Percentiles rank a stretch among this genome's conserved stretches.
phyloP scores from a whole-genome alignment of 352 stramenopile species.

The Phytophthora uliginosa region DNA sequence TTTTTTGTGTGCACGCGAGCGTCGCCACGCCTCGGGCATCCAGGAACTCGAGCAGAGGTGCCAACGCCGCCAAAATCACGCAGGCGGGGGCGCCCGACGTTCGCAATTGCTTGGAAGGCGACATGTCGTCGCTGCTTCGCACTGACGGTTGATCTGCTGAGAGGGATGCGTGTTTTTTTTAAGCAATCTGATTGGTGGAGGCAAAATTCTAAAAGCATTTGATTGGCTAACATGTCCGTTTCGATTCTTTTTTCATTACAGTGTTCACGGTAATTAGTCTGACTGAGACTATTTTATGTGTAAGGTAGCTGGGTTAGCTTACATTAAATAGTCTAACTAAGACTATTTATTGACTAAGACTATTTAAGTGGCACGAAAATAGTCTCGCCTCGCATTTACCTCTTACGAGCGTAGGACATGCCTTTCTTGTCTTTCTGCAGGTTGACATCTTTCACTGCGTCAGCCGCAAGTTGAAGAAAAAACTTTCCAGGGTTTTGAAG shows the following conservation, averaged over 20 bases:
- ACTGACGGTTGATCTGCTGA: not conserved
- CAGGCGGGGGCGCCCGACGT: not conserved
- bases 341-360: too few species aligned
- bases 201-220: not conserved
- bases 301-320: too few species aligned
- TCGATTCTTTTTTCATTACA: not conserved
- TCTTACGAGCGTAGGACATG: too few species aligned
- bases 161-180: not conserved
- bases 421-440: too few species aligned
- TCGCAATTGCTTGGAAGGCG: constrained; percentile 28
- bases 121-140: constrained; percentile 12
- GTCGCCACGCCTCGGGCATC: constrained; percentile 43
- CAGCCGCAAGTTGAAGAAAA: too few species aligned
- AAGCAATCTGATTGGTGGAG: not conserved
- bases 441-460: too few species aligned
- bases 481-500: too few species aligned
- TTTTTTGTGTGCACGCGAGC: constrained; percentile 45
- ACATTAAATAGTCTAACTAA: too few species aligned
- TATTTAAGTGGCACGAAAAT: too few species aligned
- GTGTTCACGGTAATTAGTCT: too few species aligned
- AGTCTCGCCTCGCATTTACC: too few species aligned
- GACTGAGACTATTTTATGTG: not conserved
- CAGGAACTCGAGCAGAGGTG: constrained; percentile 69
- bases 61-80: constrained; percentile 44
- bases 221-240: not conserved